Percentiles rank a stretch among this genome's conserved stretches.
phyloP scores from a whole-genome alignment of 2,329 filamentous ascomycete species.

The Ophiosphaerella herpotricha region DNA sequence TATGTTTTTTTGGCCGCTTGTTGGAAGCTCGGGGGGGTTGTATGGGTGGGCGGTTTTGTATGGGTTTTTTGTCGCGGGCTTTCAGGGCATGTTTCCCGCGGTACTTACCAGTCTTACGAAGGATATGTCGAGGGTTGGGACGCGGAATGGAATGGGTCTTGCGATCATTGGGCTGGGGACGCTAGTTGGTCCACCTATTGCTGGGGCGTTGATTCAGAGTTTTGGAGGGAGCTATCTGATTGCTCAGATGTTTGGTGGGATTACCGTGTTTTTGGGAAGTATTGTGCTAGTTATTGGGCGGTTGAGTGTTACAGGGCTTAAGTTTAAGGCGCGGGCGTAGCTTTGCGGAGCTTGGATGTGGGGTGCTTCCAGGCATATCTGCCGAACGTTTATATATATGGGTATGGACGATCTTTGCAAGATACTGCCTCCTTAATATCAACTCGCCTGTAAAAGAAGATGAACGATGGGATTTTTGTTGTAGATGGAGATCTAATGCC shows the following conservation, averaged over 20 bases:
- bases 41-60: slow-evolving; percentile 53
- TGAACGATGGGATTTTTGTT: too few species aligned
- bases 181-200: slow-evolving; percentile 54
- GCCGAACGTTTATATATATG: not conserved
- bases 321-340: slow-evolving; percentile 31
- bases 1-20: slow-evolving; percentile 62
- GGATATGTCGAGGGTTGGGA: slow-evolving; percentile 54
- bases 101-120: slow-evolving; percentile 50
- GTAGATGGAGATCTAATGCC: too few species aligned
- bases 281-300: slow-evolving; percentile 36
- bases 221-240: slow-evolving; percentile 49
- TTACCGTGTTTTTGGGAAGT: slow-evolving; percentile 34
- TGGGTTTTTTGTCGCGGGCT: slow-evolving; percentile 51
- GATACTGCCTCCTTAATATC: not conserved
- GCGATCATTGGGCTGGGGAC: slow-evolving; percentile 51
- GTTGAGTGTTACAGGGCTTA: slow-evolving; percentile 36
- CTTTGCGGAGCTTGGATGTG: not conserved
- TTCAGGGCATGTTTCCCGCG: slow-evolving; percentile 53
- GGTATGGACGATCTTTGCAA: not conserved
- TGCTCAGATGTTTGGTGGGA: slow-evolving; percentile 51
- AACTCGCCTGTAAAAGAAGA: too few species aligned
- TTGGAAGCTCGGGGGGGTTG: slow-evolving; percentile 46
- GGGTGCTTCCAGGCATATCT: slow-evolving; percentile 3
- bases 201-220: slow-evolving; percentile 51
- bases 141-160: slow-evolving; percentile 56